Percentiles rank a stretch among this genome's conserved stretches.
Conservation (phyloP, 2,329 filamentous ascomycete species). For the Corniculantispora saksenae region DNA sequence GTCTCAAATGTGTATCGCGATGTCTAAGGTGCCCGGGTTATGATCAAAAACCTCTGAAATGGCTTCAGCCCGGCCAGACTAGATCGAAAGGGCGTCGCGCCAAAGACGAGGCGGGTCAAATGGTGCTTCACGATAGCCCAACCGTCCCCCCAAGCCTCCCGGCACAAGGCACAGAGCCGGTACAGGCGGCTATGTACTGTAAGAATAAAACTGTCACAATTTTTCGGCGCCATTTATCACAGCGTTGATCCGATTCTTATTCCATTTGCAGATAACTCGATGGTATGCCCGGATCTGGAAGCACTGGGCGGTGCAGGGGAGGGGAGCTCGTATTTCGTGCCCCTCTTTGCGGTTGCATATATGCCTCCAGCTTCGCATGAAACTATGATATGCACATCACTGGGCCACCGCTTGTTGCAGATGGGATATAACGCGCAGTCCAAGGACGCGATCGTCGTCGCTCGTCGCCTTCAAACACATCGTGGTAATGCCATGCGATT, state of each 20-base stretch:
- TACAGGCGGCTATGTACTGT: conserved; percentile 17
- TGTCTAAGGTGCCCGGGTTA: conserved; percentile 24
- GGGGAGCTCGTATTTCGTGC: conserved; percentile 20
- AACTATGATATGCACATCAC: conserved; percentile 19
- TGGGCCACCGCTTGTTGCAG: conserved; percentile 25
- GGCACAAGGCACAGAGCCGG: conserved; percentile 8
- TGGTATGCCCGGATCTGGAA: conserved; percentile 26
- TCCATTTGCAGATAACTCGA: conserved; percentile 21
- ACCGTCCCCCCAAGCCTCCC: background rate
- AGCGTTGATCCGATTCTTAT: background rate
- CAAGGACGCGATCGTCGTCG: conserved; percentile 15
- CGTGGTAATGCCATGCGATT: conserved; percentile 23
- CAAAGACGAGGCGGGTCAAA: conserved; percentile 17
- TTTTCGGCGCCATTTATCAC: too few species aligned
- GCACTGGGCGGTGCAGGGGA: conserved; percentile 17
- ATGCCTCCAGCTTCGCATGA: conserved; percentile 19
- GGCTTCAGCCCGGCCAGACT: conserved; percentile 25
- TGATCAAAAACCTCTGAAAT: conserved; percentile 26
- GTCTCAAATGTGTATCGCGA: conserved; percentile 21
- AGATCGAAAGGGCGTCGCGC: conserved; percentile 23
- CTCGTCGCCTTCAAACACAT: conserved; percentile 21
- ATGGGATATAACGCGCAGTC: background rate
- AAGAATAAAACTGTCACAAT: background rate
- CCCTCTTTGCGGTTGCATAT: background rate
- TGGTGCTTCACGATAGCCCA: conserved; percentile 2